Evolutionary conservation across 306 rosid species (phyloP), one percentile per base, ranked within the genome.

Genomic region (Quercus dentata): DNA sequence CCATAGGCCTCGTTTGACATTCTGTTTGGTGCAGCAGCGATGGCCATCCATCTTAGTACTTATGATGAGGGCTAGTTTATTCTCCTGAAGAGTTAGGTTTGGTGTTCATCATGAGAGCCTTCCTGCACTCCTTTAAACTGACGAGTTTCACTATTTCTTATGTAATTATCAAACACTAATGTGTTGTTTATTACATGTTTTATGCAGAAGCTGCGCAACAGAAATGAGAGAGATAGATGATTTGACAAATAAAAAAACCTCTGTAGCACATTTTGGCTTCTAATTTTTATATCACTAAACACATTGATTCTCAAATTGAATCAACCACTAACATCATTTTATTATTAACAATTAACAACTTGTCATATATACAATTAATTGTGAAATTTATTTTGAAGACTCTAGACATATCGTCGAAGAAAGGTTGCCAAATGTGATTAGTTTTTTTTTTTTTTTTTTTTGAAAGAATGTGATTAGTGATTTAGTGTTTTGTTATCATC

Each of bases 1-100:
- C 91, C 91, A 88, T 23, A 88, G 86, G 19, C 91, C 91, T 79
- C 85, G 84, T 77, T 85, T 88, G 1, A 85, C 83, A 83, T 85
- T 88, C 72, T 81, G 88, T 71, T 88, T 88, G 67, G 71, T 80
- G 74, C 91, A 88, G 80, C 89, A 83, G 49, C 85, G 80, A 38
- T 85, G 88, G 11, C 49, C 10, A 21, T 77, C 83, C 82, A 81
- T 81, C 31, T 56, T 54, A 12, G 33, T 18, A 18, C 13, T 62
- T 65, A 30, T 17, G 11, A 31, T 5, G 41, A 28, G n/a, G 41
- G 20, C 20, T 25, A 25, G 27, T 1, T 17, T 64, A 15, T 4
- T 14, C 38, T 35, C 41, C 41, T 7, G 21, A 56, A n/a, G 27
- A 8, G 62, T n/a, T 56, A 9, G 8, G 62, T 21, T 56, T 7